Evolutionary conservation across 2,329 filamentous ascomycete genomes (phyloP).

Genomic region (Westerdykella ornata): DNA sequence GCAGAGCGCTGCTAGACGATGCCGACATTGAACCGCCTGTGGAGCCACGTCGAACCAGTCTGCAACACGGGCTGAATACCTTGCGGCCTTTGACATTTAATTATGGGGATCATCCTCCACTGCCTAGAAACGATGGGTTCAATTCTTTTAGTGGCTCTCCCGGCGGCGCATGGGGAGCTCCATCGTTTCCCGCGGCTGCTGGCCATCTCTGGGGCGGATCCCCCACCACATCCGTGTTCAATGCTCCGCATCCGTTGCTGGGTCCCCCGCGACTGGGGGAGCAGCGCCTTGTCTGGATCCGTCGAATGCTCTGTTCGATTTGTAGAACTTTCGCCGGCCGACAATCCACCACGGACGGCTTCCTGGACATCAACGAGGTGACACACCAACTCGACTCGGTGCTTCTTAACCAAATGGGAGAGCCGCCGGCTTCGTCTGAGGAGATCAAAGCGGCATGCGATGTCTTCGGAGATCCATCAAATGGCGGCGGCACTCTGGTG

Average conservation of each 20-base stretch:
- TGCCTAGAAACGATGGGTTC: conserved; percentile 28
- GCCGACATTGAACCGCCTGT: conserved; percentile 51
- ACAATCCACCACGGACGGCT: conserved; percentile 51
- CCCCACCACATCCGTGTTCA: conserved; percentile 31
- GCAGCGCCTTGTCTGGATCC: conserved; percentile 29
- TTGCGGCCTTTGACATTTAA: conserved; percentile 28
- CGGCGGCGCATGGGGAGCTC: conserved; percentile 39
- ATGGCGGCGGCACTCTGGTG: conserved; percentile 76
- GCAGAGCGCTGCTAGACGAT: conserved; percentile 74
- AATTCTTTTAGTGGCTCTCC: conserved; percentile 27
- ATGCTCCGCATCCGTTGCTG: conserved; percentile 17
- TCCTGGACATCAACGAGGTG: conserved; percentile 60
- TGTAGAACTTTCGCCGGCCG: conserved; percentile 58
- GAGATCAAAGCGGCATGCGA: conserved; percentile 83
- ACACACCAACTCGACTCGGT: conserved; percentile 55
- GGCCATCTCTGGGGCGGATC: conserved; percentile 36
- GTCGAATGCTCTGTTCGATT: conserved; percentile 62
- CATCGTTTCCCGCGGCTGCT: conserved; percentile 36
- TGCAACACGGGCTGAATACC: conserved; percentile 30
- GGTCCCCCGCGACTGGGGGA: conserved; percentile 21
- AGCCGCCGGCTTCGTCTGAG: conserved; percentile 50
- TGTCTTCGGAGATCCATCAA: conserved; percentile 76
- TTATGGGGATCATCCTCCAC: conserved; percentile 30
- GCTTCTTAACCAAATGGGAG: conserved; percentile 14
- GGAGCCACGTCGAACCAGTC: conserved; percentile 37